A percentile compares a stretch with the other conserved stretches of the same genome.
Conservation (phyloP, 2,329 filamentous ascomycete species). For the Penicillium sp. region DNA sequence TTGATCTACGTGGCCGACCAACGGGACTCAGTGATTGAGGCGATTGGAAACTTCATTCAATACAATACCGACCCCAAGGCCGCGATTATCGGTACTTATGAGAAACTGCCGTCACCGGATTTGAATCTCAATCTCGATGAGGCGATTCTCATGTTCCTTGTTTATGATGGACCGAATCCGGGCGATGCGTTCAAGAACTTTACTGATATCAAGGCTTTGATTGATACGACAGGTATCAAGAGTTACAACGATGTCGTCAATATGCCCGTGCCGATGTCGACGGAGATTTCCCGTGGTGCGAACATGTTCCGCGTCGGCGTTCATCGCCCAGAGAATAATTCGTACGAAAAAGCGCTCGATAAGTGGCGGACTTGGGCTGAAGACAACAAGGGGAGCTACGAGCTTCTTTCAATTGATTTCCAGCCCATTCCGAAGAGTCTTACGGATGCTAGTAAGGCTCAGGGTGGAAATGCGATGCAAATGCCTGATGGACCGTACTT, state of each 20-base stretch:
- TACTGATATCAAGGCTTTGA: conserved; percentile 30
- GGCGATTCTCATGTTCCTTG: conserved; percentile 35
- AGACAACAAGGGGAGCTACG: conserved; percentile 31
- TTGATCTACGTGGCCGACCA: conserved; percentile 30
- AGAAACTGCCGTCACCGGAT: conserved; percentile 30
- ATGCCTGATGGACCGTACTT: conserved; percentile 37
- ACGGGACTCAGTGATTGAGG: conserved; percentile 26
- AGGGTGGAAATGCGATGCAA: conserved; percentile 36
- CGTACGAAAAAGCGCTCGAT: conserved; percentile 22
- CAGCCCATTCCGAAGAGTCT: conserved; percentile 32
- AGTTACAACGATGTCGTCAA: conserved; percentile 34
- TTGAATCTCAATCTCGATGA: conserved; percentile 33
- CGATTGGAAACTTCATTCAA: conserved; percentile 30
- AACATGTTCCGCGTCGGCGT: conserved; percentile 38
- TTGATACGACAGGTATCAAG: conserved; percentile 30
- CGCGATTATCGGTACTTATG: conserved; percentile 34
- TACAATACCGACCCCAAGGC: conserved; percentile 38
- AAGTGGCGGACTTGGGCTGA: conserved; percentile 32
- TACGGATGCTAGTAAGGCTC: conserved; percentile 33
- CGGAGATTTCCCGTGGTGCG: conserved; percentile 30
- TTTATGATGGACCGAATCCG: conserved; percentile 35
- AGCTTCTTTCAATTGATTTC: conserved; percentile 27
- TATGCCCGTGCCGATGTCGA: conserved; percentile 32
- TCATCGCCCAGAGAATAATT: conserved; percentile 27
- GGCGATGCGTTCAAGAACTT: conserved; percentile 35